Conservation (phyloP, 2,329 filamentous ascomycete genomes). For the Chrysoporthe deuterocubensis region DNA sequence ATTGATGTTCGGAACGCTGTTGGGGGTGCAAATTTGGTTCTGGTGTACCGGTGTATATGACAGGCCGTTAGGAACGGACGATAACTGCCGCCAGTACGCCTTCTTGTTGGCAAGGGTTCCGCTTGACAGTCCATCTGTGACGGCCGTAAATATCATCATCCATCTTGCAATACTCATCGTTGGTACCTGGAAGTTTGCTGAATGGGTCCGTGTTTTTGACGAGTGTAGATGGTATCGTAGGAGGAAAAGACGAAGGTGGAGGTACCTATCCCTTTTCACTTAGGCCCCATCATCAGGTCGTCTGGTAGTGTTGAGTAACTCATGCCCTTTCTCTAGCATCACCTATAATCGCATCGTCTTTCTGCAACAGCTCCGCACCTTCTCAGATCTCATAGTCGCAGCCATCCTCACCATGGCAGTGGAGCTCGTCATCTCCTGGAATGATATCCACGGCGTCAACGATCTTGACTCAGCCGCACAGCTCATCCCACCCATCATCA, state of each 20-base stretch:
- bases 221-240: constrained; percentile 19
- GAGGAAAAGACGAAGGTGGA: constrained; percentile 20
- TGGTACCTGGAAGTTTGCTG: constrained; percentile 16
- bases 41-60: constrained; percentile 32
- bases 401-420: constrained; percentile 30
- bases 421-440: constrained; percentile 33
- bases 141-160: constrained; percentile 29
- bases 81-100: constrained; percentile 24
- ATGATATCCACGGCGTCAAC: constrained; percentile 33
- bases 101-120: constrained; percentile 30
- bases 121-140: constrained; percentile 26
- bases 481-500: constrained; percentile 28
- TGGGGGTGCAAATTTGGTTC: constrained; percentile 32
- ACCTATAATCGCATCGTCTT: constrained; percentile 25
- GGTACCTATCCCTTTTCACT: constrained; percentile 6
- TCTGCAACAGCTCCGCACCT: constrained; percentile 31
- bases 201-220: constrained; percentile 16
- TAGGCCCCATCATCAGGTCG: not conserved
- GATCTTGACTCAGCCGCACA: constrained; percentile 36
- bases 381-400: constrained; percentile 31
- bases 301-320: not conserved
- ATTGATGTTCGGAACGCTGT: constrained; percentile 22
- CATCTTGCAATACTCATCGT: constrained; percentile 29
- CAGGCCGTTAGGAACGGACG: not conserved
- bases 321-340: not conserved